A percentile compares a stretch with the other conserved stretches of the same genome.
Evolutionary conservation across 2,329 filamentous ascomycete species (phyloP).

Genomic region (Colletotrichum noveboracense): DNA sequence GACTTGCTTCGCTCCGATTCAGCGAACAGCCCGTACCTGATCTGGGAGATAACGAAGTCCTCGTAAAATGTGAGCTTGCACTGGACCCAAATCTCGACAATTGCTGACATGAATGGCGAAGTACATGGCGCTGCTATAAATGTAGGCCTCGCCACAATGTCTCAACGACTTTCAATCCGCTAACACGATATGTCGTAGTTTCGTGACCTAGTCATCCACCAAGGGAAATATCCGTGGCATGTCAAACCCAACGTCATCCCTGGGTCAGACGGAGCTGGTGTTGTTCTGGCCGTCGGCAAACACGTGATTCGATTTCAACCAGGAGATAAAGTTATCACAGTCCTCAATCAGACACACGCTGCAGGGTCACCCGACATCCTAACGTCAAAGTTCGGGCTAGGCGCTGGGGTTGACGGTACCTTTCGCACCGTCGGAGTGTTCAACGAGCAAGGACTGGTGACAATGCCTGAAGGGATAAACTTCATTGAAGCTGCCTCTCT

Average conservation of each 20-base stretch:
- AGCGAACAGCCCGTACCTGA: neutral
- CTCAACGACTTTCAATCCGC: neutral
- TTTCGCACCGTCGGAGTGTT: conserved; percentile 34
- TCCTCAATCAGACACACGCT: conserved; percentile 27
- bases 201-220: conserved; percentile 6
- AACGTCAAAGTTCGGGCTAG: conserved; percentile 41
- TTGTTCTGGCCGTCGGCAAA: conserved; percentile 51
- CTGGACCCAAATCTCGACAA: conserved; percentile 39
- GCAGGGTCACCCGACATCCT: conserved; percentile 42
- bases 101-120: conserved; percentile 50
- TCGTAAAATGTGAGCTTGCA: conserved; percentile 5
- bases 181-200: neutral
- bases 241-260: conserved; percentile 28
- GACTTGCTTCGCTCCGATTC: neutral
- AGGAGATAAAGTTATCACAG: conserved; percentile 54
- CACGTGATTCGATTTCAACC: conserved; percentile 53
- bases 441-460: conserved; percentile 62
- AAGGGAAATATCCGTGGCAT: conserved; percentile 37
- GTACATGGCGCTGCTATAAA: conserved; percentile 13
- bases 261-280: conserved; percentile 56
- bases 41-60: conserved; percentile 11
- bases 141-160: neutral
- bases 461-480: conserved; percentile 56
- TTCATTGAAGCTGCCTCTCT: conserved; percentile 64
- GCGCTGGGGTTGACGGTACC: conserved; percentile 33